Evolutionary conservation across 1,284 basidiomycete species (phyloP).

Genomic region (Entoloma clypeatum): DNA sequence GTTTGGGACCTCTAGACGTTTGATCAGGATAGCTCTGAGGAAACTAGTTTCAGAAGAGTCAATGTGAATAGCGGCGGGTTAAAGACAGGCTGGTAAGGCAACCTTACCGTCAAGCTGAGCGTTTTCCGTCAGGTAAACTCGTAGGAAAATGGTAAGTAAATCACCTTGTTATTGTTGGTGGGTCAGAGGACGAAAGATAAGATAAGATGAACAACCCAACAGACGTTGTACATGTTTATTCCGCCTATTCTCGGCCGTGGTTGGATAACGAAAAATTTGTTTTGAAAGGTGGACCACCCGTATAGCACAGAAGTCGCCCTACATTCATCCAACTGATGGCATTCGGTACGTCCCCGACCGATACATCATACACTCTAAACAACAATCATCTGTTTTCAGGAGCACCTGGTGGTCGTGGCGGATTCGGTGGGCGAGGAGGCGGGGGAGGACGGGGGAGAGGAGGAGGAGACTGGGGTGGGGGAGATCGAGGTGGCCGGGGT

Average conservation of each 20-base stretch:
- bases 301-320: slow-evolving; percentile 2
- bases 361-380: not conserved
- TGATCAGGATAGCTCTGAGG: too few relatives aligned
- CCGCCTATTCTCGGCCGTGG: slow-evolving; percentile 16
- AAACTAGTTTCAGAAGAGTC: too few relatives aligned
- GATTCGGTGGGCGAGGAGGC: slow-evolving; percentile 41
- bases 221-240: slow-evolving; percentile 21
- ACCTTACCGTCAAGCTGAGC: too few relatives aligned
- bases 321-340: slow-evolving; percentile 21
- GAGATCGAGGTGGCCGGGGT: slow-evolving; percentile 32
- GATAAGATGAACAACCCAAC: slow-evolving; percentile 9
- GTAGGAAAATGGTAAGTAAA: too few relatives aligned
- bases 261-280: slow-evolving; percentile 22
- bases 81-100: too few relatives aligned
- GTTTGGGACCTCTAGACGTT: too few relatives aligned
- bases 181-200: not conserved
- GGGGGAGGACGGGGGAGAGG: slow-evolving; percentile 26
- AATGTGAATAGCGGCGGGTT: too few relatives aligned
- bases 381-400: slow-evolving; percentile 28
- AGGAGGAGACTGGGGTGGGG: slow-evolving; percentile 25
- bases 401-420: slow-evolving; percentile 52
- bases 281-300: slow-evolving; percentile 9
- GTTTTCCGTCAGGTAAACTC: too few relatives aligned
- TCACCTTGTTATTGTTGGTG: too few relatives aligned
- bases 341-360: slow-evolving; percentile 20